Evolutionary conservation across 495 filamentous ascomycete species (phyloP).

Genomic region (Aspergillus biplanus): DNA sequence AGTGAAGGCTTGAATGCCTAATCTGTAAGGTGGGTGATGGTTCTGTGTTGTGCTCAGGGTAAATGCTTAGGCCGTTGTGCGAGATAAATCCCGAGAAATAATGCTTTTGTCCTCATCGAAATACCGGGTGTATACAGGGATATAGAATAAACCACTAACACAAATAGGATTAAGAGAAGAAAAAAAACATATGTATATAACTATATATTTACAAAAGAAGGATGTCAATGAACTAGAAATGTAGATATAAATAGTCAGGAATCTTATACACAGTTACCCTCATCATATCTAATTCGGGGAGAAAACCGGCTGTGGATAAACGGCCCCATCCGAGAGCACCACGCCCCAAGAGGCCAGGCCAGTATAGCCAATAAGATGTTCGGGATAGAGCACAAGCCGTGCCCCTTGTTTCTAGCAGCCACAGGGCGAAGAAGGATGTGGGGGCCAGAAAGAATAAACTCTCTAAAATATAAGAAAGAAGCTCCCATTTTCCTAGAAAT

Average conservation of each 20-base stretch:
- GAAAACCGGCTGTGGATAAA: neutral
- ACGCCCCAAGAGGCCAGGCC: neutral
- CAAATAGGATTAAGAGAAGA: neutral
- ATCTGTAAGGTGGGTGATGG: too few relatives aligned
- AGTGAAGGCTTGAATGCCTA: too few relatives aligned
- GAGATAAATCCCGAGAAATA: neutral
- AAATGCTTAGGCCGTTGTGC: too few relatives aligned
- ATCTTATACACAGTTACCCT: neutral
- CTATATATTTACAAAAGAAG: neutral
- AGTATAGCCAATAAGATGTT: neutral
- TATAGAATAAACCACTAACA: neutral
- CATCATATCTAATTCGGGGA: neutral
- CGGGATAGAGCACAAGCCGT: neutral
- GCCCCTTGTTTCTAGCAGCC: neutral
- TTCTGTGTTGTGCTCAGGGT: too few relatives aligned
- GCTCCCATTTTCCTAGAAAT: neutral
- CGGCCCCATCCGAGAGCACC: neutral
- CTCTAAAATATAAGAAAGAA: neutral
- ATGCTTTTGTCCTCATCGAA: neutral
- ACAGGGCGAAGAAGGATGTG: too few relatives aligned
- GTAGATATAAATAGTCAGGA: neutral
- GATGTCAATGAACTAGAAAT: neutral
- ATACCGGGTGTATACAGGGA: neutral
- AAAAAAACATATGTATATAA: neutral
- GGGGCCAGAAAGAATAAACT: neutral